Base-by-base conservation (phyloP, 2,329 filamentous ascomycete genomes). In the Colletotrichum sp. region DNA sequence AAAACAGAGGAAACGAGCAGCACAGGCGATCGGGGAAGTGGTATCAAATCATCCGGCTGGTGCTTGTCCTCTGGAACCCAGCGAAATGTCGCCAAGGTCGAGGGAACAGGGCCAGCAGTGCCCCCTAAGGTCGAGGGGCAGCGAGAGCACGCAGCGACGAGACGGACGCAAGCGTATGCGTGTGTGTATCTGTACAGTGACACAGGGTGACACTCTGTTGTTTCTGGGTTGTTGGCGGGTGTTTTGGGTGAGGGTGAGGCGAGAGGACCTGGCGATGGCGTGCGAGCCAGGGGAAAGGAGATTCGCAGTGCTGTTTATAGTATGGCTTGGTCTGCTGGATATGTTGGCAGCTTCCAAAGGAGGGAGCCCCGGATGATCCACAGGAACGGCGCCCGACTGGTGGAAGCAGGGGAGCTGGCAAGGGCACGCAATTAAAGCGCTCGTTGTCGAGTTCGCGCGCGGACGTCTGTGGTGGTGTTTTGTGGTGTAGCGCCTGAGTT, bases 251-350 rank as follows among this genome's bases (percentile, higher is more conserved):
- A 55, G 55, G 72, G 74, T 76, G 74, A 76, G 74, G 72, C 55
- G 63, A 76, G 74, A 74, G 63, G 71, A 26, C 71, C 74, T 75
- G 74, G 71, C 71, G 74, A 76, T 76, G 74, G 72, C 74, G 74
- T 76, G 74, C 74, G 71, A 76, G 74, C 59, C 74, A 74, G 74
- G 74, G 71, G 70, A 76, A 65, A 43, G 36, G 66, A 55, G 70
- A 64, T 68, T 75, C 64, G 73, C 65, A 59, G 55, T 39, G 43
- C 64, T 73, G 48, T 21, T 69, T 43, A 21, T 24, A 72, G 57
- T 24, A 48, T 75, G 65, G 64, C 64, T 59, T 59, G 26, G 21
- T 16, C 24, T 39, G 43, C 65, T 69, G 30, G 48, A 43, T 72
- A 39, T 55, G 21, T 34, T 32, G 32, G 32, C 57, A 73, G 70